A percentile compares a stretch with the other conserved stretches of the same genome.
These are phyloP conservation scores for Colletotrichum shisoi DNA, from an alignment of 2,329 filamentous ascomycete species.

Conservation along the genomic window DNA sequence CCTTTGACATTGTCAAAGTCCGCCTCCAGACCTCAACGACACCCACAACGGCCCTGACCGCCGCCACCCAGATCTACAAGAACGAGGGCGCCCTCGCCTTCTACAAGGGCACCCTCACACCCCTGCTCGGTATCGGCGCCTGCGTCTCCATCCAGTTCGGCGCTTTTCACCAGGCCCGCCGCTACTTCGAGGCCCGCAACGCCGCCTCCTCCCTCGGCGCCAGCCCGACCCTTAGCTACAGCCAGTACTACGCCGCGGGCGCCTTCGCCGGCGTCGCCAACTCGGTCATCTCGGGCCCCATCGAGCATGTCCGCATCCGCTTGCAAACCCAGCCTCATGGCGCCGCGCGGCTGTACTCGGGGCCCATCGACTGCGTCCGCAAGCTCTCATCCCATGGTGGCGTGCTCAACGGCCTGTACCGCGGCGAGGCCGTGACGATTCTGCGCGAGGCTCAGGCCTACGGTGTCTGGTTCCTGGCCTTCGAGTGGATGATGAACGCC, in stretches of 20 bases:
- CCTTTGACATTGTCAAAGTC: slow-evolving; percentile 95
- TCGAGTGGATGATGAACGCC: slow-evolving; percentile 94
- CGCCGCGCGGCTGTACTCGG: slow-evolving; percentile 76
- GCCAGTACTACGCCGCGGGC: slow-evolving; percentile 88
- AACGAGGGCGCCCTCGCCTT: slow-evolving; percentile 90
- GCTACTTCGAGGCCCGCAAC: slow-evolving; percentile 82
- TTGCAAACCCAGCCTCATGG: slow-evolving; percentile 97
- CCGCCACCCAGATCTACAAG: slow-evolving; percentile 82
- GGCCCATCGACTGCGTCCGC: slow-evolving; percentile 88
- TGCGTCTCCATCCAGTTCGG: slow-evolving; percentile 99
- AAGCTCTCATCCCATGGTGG: slow-evolving; percentile 77
- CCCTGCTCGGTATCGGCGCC: slow-evolving; percentile 92
- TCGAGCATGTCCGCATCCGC: slow-evolving; percentile 96
- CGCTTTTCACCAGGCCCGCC: slow-evolving; percentile 90
- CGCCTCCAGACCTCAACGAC: slow-evolving; percentile 87
- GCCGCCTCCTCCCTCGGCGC: slow-evolving; percentile 62
- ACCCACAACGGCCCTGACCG: slow-evolving; percentile 81
- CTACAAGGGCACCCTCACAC: slow-evolving; percentile 97
- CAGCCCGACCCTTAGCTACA: slow-evolving; percentile 71
- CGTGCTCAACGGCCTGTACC: slow-evolving; percentile 78
- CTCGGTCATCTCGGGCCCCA: slow-evolving; percentile 84
- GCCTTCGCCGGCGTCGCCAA: slow-evolving; percentile 94
- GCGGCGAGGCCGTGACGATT: slow-evolving; percentile 85
- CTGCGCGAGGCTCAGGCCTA: slow-evolving; percentile 93
- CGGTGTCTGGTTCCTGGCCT: slow-evolving; percentile 92